Conservation (phyloP, 192 early-diverging fungal genomes). For the Gryganskiella cystojenkinii region DNA sequence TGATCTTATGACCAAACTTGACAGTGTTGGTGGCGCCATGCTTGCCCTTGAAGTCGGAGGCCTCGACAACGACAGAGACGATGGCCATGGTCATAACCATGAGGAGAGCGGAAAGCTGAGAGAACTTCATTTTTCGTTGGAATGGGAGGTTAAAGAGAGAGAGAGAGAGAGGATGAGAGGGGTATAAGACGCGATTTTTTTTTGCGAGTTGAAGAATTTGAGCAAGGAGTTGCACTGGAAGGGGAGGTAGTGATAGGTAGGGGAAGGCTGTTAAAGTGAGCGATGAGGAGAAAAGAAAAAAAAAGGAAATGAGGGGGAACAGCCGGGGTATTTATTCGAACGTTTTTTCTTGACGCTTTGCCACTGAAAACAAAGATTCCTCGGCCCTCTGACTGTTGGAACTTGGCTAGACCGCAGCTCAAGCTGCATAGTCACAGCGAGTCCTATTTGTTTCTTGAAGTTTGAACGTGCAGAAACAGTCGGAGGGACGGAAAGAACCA, state of each 20-base stretch:
- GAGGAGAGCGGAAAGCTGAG: constrained; percentile 34
- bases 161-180: background rate
- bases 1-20: background rate
- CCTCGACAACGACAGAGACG: constrained; percentile 30
- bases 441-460: too few species aligned
- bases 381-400: too few species aligned
- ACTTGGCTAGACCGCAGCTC: too few species aligned
- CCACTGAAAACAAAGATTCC: too few species aligned
- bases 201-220: background rate
- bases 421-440: too few species aligned
- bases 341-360: too few species aligned
- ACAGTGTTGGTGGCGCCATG: background rate
- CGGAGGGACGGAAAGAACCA: too few species aligned
- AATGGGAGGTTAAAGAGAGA: background rate
- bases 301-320: background rate
- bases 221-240: constrained; percentile 44
- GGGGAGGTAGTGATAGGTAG: constrained; percentile 6
- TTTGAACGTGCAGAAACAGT: too few species aligned
- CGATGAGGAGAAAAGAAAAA: constrained; percentile 29
- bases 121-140: constrained; percentile 37
- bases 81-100: constrained; percentile 31
- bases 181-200: background rate
- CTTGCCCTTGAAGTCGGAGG: constrained; percentile 21
- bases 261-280: constrained; percentile 42
- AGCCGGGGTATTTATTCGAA: background rate